Conservation (phyloP, 768 basidiomycete species). For the Lyophyllum shimeji region DNA sequence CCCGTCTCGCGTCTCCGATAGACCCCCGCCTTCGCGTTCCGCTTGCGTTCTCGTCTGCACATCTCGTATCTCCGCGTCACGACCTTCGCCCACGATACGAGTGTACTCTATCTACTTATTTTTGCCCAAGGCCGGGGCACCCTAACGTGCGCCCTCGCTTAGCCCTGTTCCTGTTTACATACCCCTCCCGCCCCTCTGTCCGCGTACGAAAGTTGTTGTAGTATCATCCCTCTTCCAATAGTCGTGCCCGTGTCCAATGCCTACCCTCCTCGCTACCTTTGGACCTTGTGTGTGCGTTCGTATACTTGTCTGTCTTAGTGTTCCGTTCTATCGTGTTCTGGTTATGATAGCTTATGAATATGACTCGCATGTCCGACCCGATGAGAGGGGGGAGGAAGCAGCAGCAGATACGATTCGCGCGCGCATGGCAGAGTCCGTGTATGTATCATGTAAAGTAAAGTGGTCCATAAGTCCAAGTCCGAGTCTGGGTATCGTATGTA, state of each 20-base stretch:
- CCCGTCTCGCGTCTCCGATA: too few relatives aligned
- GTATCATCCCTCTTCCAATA: not conserved
- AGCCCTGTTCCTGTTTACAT: not conserved
- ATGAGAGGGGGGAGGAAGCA: not conserved
- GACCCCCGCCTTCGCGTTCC: too few relatives aligned
- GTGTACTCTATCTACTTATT: conserved; percentile 7
- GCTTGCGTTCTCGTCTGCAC: not conserved
- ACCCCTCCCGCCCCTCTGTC: not conserved
- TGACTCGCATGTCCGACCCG: too few relatives aligned
- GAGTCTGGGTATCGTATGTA: not conserved
- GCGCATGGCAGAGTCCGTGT: not conserved
- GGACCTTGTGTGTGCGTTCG: too few relatives aligned
- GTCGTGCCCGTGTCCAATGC: not conserved
- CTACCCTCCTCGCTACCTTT: not conserved
- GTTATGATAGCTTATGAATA: not conserved
- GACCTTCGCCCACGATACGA: too few relatives aligned
- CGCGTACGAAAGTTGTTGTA: not conserved
- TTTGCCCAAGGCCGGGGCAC: too few relatives aligned
- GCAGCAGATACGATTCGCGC: not conserved
- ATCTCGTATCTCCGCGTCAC: not conserved
- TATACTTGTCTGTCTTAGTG: too few relatives aligned
- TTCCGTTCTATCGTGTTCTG: not conserved
- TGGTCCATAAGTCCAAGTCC: not conserved
- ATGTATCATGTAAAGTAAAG: not conserved
- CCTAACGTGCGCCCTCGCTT: not conserved